Conservation (phyloP, 78 protist genomes). For the Chrysochromulina tobinii region DNA sequence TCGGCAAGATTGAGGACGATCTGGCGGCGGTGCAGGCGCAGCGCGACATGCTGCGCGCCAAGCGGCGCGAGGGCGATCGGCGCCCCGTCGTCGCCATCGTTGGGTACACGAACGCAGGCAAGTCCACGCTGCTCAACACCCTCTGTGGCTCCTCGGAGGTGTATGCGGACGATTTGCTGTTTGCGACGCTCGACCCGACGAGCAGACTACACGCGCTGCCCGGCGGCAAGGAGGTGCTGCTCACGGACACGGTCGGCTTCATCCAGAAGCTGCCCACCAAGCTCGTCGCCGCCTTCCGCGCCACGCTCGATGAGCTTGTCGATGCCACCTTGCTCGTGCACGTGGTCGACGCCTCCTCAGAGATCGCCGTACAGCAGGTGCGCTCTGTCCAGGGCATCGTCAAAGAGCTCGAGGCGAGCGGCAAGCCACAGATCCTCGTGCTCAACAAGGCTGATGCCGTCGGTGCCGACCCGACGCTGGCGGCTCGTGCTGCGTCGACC, state of each 20-base stretch:
- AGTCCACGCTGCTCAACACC: not conserved
- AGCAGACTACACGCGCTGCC: not conserved
- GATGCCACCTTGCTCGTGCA: not conserved
- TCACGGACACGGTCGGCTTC: conserved; percentile 21
- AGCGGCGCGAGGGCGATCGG: not conserved
- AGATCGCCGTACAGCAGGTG: not conserved
- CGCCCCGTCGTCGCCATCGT: conserved; percentile 26
- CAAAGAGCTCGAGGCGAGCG: not conserved
- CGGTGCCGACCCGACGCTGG: not conserved
- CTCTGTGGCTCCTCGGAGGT: not conserved
- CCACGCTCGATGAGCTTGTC: conserved; percentile 12
- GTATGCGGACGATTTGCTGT: conserved; percentile 38
- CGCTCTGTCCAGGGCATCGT: conserved; percentile 25
- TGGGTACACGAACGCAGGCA: conserved; percentile 45
- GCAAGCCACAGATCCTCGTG: conserved; percentile 34
- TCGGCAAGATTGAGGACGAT: not conserved
- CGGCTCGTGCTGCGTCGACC: not conserved
- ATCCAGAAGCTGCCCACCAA: conserved; percentile 29
- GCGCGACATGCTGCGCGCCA: not conserved
- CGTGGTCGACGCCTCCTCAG: not conserved
- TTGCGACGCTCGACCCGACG: conserved; percentile 47
- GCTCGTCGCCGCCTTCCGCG: conserved; percentile 22
- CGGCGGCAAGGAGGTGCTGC: not conserved
- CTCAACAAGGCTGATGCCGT: conserved; percentile 29
- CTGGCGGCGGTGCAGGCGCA: not conserved